Percentiles rank a stretch among this genome's conserved stretches.
Conservation (phyloP, 371 early-diverging fungal genomes). For the Mortierella sp. region DNA sequence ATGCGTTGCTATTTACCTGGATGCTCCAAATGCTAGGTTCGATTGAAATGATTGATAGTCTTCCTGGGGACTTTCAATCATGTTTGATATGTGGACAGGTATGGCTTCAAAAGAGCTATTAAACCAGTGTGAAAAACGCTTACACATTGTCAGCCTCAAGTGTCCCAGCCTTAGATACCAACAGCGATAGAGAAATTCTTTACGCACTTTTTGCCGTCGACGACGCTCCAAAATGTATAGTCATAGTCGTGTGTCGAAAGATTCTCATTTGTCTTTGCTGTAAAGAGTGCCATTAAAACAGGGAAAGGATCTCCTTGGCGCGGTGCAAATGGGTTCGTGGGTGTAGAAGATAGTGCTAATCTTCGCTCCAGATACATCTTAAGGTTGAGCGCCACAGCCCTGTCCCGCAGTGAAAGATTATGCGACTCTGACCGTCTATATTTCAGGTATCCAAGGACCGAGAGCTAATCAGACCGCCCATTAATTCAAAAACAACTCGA, state of each 20-base stretch:
- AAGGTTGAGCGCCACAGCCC: constrained; percentile 38
- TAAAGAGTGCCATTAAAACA: constrained; percentile 37
- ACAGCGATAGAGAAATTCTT: too few species aligned
- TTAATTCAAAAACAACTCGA: neutral
- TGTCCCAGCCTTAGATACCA: too few species aligned
- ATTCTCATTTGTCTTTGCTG: constrained; percentile 50
- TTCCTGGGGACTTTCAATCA: constrained; percentile 56
- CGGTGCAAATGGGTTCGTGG: constrained; percentile 30
- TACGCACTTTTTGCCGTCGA: constrained; percentile 40
- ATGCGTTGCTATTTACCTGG: constrained; percentile 17
- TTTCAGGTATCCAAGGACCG: constrained; percentile 47
- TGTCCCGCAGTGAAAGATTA: constrained; percentile 42
- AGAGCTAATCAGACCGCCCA: constrained; percentile 17
- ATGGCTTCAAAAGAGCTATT: constrained; percentile 34
- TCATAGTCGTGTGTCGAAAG: constrained; percentile 49
- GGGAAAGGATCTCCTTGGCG: constrained; percentile 16
- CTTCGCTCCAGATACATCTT: constrained; percentile 41
- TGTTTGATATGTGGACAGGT: constrained; percentile 44
- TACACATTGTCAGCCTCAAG: too few species aligned
- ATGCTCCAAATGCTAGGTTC: constrained; percentile 36
- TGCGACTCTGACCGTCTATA: constrained; percentile 48
- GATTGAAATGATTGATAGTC: constrained; percentile 56
- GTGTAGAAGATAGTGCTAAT: constrained; percentile 14
- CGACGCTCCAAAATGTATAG: constrained; percentile 51
- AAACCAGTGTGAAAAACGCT: neutral